phyloP scores from a whole-genome alignment of 2,329 filamentous ascomycete genomes.

The Cladophialophora bantiana region DNA sequence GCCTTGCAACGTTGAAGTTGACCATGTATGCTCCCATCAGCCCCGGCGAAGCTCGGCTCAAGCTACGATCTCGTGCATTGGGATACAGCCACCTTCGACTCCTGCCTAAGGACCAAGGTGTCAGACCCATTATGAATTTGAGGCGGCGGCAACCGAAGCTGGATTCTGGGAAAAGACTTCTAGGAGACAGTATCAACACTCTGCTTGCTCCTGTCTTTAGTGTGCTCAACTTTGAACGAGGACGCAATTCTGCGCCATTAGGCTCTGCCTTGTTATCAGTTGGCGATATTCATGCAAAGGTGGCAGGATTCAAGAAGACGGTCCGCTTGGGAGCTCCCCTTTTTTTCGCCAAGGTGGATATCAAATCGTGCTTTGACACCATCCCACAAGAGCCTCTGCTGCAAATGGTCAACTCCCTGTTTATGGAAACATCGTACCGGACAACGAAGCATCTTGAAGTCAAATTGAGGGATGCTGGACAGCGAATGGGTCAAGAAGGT shows the following conservation, averaged over 20 bases:
- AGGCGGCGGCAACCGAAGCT: constrained; percentile 66
- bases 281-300: constrained; percentile 75
- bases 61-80: constrained; percentile 69
- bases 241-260: constrained; percentile 64
- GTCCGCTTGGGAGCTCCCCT: constrained; percentile 57
- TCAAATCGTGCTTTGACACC: constrained; percentile 90
- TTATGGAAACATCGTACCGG: constrained; percentile 69
- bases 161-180: constrained; percentile 60
- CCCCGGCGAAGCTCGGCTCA: constrained; percentile 60
- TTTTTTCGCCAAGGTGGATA: constrained; percentile 92
- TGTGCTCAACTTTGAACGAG: constrained; percentile 78
- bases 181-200: constrained; percentile 72
- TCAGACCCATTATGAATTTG: constrained; percentile 89
- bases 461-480: constrained; percentile 20
- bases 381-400: constrained; percentile 84
- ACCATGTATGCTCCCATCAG: constrained; percentile 82
- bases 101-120: constrained; percentile 77
- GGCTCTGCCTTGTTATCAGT: constrained; percentile 83
- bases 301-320: constrained; percentile 71
- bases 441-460: constrained; percentile 76
- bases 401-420: constrained; percentile 64
- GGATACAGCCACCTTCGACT: constrained; percentile 81
- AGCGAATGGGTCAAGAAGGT: not conserved
- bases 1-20: constrained; percentile 69
- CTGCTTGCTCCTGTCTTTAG: constrained; percentile 77